Evolutionary conservation across 2,329 filamentous ascomycete species (phyloP), one percentile per base, ranked within the genome.

Genomic region (Massarina eburnea): DNA sequence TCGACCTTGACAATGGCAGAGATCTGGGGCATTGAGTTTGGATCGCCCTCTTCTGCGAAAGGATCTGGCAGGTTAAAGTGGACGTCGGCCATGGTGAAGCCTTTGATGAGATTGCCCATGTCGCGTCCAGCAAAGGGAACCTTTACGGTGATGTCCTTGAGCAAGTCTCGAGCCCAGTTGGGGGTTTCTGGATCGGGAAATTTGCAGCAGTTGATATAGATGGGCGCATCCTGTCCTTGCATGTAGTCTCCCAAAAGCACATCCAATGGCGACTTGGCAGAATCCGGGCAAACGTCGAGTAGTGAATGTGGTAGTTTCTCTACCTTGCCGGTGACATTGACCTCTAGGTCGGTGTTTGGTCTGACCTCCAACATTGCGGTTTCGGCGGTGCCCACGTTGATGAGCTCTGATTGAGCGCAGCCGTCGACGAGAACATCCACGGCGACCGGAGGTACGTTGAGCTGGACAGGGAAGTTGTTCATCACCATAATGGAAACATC

Each of bases 391-490:
- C 89, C 91, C 44, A 97, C 80, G 53, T 83, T 77, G 58, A 99
- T 94, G 52, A 85, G 83, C 45, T 94, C 84, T 18, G 81, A 75
- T 3, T 80, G 76, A 20, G 80, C 77, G 71, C 94, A 99, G 51
- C 90, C 90, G 34, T 89, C 85, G 5, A 97, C 85, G 37, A 96
- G 76, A 22, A 97, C 83, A 52, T 91, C 85, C 62, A 97, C 96
- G 0, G 82, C 84, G 46, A 97, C 82, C 29, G 86, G 77, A 10
- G 94, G 94, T 17, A 96, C 76, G 18, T 82, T 80, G 42, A 96
- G 74, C 47, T 85, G 80, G 40, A 99, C 70, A 1, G 91, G 89
- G 61, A 89, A 95, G 42, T 84, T 76, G 68, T 97, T 95, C 59
- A 80, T 76, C 20, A 89, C 77, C 10, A 79, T 76, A 21, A 96